These are phyloP conservation scores for Takashimella tepidaria DNA, from an alignment of 1,284 basidiomycete genomes.

Conservation along the genomic window DNA sequence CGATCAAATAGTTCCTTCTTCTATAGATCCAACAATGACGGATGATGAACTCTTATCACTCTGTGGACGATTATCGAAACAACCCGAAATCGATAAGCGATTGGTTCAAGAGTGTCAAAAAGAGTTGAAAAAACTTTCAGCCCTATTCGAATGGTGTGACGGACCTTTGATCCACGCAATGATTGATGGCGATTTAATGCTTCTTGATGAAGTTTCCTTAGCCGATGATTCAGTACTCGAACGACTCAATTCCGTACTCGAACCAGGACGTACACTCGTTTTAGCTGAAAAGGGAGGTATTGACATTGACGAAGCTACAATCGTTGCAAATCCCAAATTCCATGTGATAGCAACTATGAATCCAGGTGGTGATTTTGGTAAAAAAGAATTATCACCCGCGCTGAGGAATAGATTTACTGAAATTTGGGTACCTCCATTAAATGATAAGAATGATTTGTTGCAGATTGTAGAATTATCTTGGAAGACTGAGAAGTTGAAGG, in stretches of 20 bases:
- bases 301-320: slow-evolving; percentile 61
- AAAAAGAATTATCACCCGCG: slow-evolving; percentile 97
- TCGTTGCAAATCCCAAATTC: slow-evolving; percentile 66
- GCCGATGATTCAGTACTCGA: slow-evolving; percentile 98
- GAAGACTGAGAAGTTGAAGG: slow-evolving; percentile 56
- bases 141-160: slow-evolving; percentile 94
- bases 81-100: slow-evolving; percentile 11
- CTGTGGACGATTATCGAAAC: slow-evolving; percentile 12
- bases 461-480: slow-evolving; percentile 75
- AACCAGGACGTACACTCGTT: slow-evolving; percentile 81
- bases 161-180: slow-evolving; percentile 93
- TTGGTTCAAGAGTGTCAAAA: slow-evolving; percentile 14
- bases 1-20: slow-evolving; percentile 24
- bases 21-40: slow-evolving; percentile 16
- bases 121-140: slow-evolving; percentile 52
- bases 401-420: slow-evolving; percentile 98
- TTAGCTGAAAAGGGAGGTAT: slow-evolving; percentile 87
- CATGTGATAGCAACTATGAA: slow-evolving; percentile 98
- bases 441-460: slow-evolving; percentile 67
- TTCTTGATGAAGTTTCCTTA: slow-evolving; percentile 95
- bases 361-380: slow-evolving; percentile 97
- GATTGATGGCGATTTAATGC: slow-evolving; percentile 75
- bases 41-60: slow-evolving; percentile 28
- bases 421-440: slow-evolving; percentile 93
- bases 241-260: slow-evolving; percentile 92